Conservation (phyloP, 2,329 filamentous ascomycete genomes). For the Ambrosiella beaveri region DNA sequence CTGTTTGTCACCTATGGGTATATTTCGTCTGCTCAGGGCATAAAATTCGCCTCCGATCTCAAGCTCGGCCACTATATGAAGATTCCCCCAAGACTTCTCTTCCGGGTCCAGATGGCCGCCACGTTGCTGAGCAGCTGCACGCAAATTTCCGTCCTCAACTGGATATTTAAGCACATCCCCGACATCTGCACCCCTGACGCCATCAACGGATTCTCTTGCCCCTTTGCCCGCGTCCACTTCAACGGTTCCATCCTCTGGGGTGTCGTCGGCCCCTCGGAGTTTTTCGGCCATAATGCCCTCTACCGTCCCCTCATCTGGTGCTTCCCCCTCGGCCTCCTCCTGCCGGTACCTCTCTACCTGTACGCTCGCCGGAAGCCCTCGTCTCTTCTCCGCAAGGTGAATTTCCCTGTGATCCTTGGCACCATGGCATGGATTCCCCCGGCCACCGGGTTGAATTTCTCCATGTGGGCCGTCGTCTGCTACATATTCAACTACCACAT, state of each 20-base stretch:
- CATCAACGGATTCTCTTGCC: slow-evolving; percentile 78
- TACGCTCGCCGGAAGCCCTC: slow-evolving; percentile 42
- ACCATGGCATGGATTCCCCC: slow-evolving; percentile 76
- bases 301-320: slow-evolving; percentile 68
- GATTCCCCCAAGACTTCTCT: slow-evolving; percentile 62
- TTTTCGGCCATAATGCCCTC: slow-evolving; percentile 60
- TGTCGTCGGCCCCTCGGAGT: slow-evolving; percentile 64
- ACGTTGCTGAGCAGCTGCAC: slow-evolving; percentile 62
- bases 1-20: slow-evolving; percentile 86
- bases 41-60: slow-evolving; percentile 75
- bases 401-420: slow-evolving; percentile 68
- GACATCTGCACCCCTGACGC: slow-evolving; percentile 62
- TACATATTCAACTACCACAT: slow-evolving; percentile 70
- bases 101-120: slow-evolving; percentile 60
- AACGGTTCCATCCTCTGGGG: slow-evolving; percentile 84
- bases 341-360: slow-evolving; percentile 59
- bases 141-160: slow-evolving; percentile 72
- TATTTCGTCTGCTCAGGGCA: slow-evolving; percentile 73
- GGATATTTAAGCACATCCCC: slow-evolving; percentile 68
- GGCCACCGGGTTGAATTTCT: slow-evolving; percentile 73
- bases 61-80: slow-evolving; percentile 85
- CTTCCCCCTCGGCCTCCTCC: slow-evolving; percentile 58
- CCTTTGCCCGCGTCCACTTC: slow-evolving; percentile 75
- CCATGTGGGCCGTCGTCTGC: slow-evolving; percentile 71
- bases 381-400: slow-evolving; percentile 57